These are phyloP conservation scores for Penicillium chermesinum DNA, from an alignment of 495 filamentous ascomycete genomes.

Conservation along the genomic window DNA sequence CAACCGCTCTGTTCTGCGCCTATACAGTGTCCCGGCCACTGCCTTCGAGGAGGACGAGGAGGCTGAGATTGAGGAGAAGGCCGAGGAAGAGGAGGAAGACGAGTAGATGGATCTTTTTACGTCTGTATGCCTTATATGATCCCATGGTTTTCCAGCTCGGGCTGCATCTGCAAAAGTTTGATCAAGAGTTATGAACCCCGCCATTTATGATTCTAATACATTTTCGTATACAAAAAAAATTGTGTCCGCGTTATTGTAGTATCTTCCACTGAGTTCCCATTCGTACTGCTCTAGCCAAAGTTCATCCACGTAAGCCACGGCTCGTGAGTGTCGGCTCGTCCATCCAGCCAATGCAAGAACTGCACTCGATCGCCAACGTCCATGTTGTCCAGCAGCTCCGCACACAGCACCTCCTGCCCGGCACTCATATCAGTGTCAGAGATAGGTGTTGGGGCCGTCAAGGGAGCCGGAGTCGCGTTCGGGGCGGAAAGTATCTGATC, in stretches of 20 bases:
- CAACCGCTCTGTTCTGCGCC: slow-evolving; percentile 85
- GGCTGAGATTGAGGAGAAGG: slow-evolving; percentile 41
- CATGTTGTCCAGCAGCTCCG: slow-evolving; percentile 6
- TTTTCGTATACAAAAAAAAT: no score
- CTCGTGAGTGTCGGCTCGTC: slow-evolving; percentile 1
- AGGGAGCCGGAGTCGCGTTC: background rate
- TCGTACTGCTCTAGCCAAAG: background rate
- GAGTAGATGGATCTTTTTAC: slow-evolving; percentile 28
- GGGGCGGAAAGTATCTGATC: slow-evolving; percentile 21
- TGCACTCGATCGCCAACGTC: slow-evolving; percentile 9
- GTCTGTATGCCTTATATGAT: slow-evolving; percentile 7
- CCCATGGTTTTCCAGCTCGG: slow-evolving; percentile 8
- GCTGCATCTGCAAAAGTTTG: slow-evolving; percentile 23
- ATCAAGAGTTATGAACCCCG: slow-evolving; percentile 14
- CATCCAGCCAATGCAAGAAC: slow-evolving; percentile 2
- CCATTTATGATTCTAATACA: background rate
- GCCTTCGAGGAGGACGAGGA: slow-evolving; percentile 81
- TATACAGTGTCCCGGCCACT: slow-evolving; percentile 84
- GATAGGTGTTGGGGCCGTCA: background rate
- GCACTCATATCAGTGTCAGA: background rate
- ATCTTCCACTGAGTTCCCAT: background rate
- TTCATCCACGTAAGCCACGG: slow-evolving; percentile 2
- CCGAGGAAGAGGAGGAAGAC: slow-evolving; percentile 41
- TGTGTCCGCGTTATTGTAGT: background rate
- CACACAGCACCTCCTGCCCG: background rate